A percentile compares a stretch with the other conserved stretches of the same genome.
These are phyloP conservation scores for Hawksworthiomyces lignivorus DNA, from an alignment of 2,329 filamentous ascomycete genomes.

Conservation along the genomic window DNA sequence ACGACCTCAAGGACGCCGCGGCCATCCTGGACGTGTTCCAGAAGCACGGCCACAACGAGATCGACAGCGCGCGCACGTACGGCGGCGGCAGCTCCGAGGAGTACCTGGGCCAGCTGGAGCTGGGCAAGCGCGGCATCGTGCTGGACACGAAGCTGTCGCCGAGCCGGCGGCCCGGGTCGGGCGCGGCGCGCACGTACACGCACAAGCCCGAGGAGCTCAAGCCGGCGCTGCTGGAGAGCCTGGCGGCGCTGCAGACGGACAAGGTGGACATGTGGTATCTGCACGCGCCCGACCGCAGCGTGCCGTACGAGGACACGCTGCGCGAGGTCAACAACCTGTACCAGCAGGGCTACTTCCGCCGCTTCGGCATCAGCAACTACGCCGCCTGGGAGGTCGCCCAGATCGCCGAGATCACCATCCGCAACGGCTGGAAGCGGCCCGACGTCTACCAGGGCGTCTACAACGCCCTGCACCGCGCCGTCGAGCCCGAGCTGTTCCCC, in stretches of 20 bases:
- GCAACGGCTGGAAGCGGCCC: constrained; percentile 32
- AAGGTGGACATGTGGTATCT: constrained; percentile 30
- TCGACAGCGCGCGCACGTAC: constrained; percentile 63
- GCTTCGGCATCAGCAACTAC: constrained; percentile 41
- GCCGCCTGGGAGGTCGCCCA: constrained; percentile 30
- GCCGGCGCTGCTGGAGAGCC: constrained; percentile 15
- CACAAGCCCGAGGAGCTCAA: constrained; percentile 15
- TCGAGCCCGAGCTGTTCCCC: constrained; percentile 35
- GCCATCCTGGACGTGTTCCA: constrained; percentile 58
- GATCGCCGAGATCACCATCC: constrained; percentile 32
- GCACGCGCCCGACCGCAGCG: constrained; percentile 41
- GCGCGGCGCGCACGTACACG: constrained; percentile 10
- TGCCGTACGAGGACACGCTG: constrained; percentile 50
- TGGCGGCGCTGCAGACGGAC: constrained; percentile 17
- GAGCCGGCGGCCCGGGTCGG: background rate
- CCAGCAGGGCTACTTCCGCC: constrained; percentile 41
- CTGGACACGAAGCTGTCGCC: constrained; percentile 20
- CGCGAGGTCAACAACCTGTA: constrained; percentile 36
- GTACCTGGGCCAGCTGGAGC: constrained; percentile 32
- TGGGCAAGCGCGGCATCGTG: constrained; percentile 24
- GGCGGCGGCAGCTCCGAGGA: constrained; percentile 56
- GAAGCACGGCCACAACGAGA: constrained; percentile 56
- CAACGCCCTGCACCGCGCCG: constrained; percentile 30
- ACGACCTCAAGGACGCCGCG: constrained; percentile 43
- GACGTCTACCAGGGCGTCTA: constrained; percentile 38